Evolutionary conservation across 106 monocot species (phyloP).

Genomic region (Dendrobium catenatum): DNA sequence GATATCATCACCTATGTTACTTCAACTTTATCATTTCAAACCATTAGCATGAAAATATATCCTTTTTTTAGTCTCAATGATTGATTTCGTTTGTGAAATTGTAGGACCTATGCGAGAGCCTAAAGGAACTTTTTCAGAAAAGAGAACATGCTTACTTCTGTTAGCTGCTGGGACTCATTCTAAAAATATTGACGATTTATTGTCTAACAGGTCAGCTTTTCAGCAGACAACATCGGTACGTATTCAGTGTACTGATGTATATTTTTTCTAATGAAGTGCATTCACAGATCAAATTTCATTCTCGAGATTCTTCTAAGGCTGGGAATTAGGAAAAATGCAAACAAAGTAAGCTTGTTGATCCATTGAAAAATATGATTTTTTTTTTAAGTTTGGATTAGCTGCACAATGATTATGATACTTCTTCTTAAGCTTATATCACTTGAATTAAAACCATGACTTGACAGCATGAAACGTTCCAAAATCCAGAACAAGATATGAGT

Average conservation of each 20-base stretch:
- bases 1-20: too few relatives aligned
- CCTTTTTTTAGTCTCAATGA: neutral
- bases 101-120: neutral
- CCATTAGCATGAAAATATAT: too few relatives aligned
- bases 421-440: neutral
- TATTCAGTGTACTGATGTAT: neutral
- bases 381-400: neutral
- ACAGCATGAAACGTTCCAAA: neutral
- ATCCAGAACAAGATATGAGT: neutral
- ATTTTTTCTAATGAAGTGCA: constrained; percentile 4
- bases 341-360: neutral
- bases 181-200: neutral
- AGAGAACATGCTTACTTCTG: neutral
- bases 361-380: neutral
- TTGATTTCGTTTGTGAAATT: neutral
- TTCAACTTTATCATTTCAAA: too few relatives aligned
- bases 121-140: neutral
- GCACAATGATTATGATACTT: neutral
- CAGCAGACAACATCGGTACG: neutral
- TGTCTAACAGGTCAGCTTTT: neutral
- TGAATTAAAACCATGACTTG: neutral
- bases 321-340: neutral
- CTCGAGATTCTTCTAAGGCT: neutral
- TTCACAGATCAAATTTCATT: constrained; percentile 1
- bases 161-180: neutral